Percentiles rank a stretch among this genome's conserved stretches.
These are phyloP conservation scores for Suhomyces xylopsoci DNA, from an alignment of 805 yeast genomes.

Conservation along the genomic window DNA sequence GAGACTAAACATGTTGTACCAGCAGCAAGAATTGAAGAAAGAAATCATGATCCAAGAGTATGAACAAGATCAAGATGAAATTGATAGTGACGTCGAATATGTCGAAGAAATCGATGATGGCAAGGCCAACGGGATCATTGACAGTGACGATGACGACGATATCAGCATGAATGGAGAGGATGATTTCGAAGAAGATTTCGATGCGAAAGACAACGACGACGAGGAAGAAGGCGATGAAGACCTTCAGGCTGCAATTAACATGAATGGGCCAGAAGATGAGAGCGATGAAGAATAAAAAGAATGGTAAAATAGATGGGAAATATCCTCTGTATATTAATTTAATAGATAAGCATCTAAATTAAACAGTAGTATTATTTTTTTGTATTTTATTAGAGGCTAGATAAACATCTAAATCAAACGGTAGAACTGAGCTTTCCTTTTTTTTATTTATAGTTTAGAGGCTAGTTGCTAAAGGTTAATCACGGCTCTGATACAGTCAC, in stretches of 20 bases:
- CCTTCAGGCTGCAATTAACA: conserved; percentile 12
- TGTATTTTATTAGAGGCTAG: background rate
- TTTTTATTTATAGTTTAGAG: background rate
- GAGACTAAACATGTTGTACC: conserved; percentile 45
- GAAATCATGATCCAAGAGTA: conserved; percentile 32
- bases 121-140: conserved; percentile 16
- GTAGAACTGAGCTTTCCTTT: background rate
- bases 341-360: background rate
- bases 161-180: conserved; percentile 13
- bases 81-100: conserved; percentile 61
- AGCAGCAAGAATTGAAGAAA: conserved; percentile 39
- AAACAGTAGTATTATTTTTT: background rate
- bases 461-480: conserved; percentile 42
- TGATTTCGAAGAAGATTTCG: conserved; percentile 14
- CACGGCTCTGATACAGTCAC: conserved; percentile 93
- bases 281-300: conserved; percentile 16
- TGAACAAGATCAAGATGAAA: conserved; percentile 27
- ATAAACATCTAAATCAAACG: background rate
- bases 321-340: background rate
- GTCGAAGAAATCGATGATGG: conserved; percentile 65
- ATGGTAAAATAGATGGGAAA: background rate
- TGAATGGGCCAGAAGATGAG: conserved; percentile 16
- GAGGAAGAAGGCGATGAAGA: conserved; percentile 19
- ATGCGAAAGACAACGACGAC: conserved; percentile 18
- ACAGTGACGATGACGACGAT: conserved; percentile 11